Conservation (phyloP, 441 rosid genomes). For the Geranium incanum region DNA sequence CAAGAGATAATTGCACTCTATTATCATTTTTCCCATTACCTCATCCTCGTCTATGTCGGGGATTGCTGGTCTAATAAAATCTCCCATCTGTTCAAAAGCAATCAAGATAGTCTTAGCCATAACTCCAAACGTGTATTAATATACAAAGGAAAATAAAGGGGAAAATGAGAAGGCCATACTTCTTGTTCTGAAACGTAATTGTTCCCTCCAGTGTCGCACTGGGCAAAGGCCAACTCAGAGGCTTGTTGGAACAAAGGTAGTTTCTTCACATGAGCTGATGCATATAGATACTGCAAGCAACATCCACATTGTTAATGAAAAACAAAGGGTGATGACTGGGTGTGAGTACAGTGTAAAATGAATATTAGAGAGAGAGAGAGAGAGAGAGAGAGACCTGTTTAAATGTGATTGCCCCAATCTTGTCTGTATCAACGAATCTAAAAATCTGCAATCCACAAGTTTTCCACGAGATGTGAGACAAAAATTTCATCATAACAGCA, state of each 20-base stretch:
- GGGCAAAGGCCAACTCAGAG: constrained; percentile 57
- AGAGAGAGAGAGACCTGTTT: constrained; percentile 50
- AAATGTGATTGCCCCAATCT: constrained; percentile 64
- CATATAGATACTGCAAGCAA: constrained; percentile 66
- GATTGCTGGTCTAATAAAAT: constrained; percentile 41
- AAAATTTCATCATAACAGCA: neutral
- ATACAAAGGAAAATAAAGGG: neutral
- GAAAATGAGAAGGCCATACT: constrained; percentile 31
- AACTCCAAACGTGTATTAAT: too few species aligned
- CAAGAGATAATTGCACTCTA: neutral
- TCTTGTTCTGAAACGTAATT: constrained; percentile 46
- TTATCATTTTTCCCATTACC: constrained; percentile 28
- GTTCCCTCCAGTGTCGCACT: constrained; percentile 41
- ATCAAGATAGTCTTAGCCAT: constrained; percentile 1
- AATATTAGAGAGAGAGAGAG: constrained; percentile 5
- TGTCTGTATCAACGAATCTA: constrained; percentile 70
- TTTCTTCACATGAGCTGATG: constrained; percentile 61
- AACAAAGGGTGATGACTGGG: too few species aligned
- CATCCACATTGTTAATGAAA: neutral
- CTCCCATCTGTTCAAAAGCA: constrained; percentile 49
- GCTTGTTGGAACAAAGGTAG: constrained; percentile 56
- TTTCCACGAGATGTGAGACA: neutral
- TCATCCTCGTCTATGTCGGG: constrained; percentile 47
- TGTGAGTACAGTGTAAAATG: too few species aligned
- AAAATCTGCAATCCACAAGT: constrained; percentile 49